Base-by-base conservation (phyloP, 148 eudicot species). In the Chenopodium berlandieri region DNA sequence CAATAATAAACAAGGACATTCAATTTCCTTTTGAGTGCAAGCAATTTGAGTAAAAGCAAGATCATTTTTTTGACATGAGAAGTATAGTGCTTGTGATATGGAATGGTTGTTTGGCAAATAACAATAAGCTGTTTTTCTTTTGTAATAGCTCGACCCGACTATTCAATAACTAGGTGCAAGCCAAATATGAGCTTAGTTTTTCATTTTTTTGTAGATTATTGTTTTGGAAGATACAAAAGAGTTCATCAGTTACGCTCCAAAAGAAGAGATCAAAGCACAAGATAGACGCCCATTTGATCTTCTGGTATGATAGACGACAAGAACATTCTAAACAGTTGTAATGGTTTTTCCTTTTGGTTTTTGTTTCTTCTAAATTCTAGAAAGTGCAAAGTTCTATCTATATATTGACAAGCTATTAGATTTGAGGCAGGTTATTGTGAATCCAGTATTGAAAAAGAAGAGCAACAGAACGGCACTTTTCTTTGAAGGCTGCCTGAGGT, bases 401-500 rank as follows among this genome's bases (percentile, higher is more conserved):
- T 50, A 75, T 64, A 69, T 1, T 85, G 76, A 85, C 79, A 77
- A 79, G 48, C 60, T 47, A 73, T 81, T 81, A 83, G 86, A 40
- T 82, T 32, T 84, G 85, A 82, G 84, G 85, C 97, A 96, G 99
- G 97, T 96, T 82, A 88, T 96, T 64, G 79, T 96, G 47, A 96
- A 96, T 81, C 99, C 99, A 27, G 86, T 84, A 75, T 88, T 96
- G 68, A 82, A 86, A 85, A 91, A 88, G 82, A 96, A 88, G 87
- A 86, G 98, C 75, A 77, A 87, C 81, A 91, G 81, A 83, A 85
- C 87, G 47, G 98, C 99, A 54, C 83, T 94, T 63, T 96, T 96
- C 86, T 96, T 96, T 69, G 99, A 96, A 88, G 99, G 99, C 65
- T 96, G 98, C 82, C 82, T 96, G 73, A 96, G 98, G 99, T 95